A percentile compares a stretch with the other conserved stretches of the same genome.
These are phyloP conservation scores for Podospora didyma DNA, from an alignment of 495 filamentous ascomycete species.

Conservation along the genomic window DNA sequence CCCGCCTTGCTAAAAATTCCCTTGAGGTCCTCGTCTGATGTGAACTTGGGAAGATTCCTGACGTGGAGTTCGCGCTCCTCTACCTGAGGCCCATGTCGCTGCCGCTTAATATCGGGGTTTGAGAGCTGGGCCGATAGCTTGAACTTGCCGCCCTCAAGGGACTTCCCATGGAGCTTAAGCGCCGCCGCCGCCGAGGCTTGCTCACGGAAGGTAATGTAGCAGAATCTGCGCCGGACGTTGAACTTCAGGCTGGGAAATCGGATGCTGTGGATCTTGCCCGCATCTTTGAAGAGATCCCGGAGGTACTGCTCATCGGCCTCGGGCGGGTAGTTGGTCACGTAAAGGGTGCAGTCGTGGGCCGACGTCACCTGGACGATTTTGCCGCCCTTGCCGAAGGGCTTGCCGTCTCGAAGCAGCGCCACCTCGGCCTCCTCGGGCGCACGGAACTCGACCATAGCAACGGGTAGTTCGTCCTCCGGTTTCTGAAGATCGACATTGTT, in stretches of 20 bases:
- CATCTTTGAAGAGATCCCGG: slow-evolving; percentile 67
- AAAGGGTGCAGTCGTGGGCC: slow-evolving; percentile 74
- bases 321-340: slow-evolving; percentile 86
- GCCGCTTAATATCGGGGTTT: slow-evolving; percentile 70
- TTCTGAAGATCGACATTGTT: slow-evolving; percentile 65
- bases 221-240: slow-evolving; percentile 85
- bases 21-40: slow-evolving; percentile 62
- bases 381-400: slow-evolving; percentile 66
- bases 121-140: slow-evolving; percentile 77
- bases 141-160: slow-evolving; percentile 56
- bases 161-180: slow-evolving; percentile 63
- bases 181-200: slow-evolving; percentile 60
- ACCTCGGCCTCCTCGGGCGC: slow-evolving; percentile 71
- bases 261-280: slow-evolving; percentile 77
- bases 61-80: slow-evolving; percentile 89
- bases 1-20: slow-evolving; percentile 73
- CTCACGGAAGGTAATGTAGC: slow-evolving; percentile 82
- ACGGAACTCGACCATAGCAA: slow-evolving; percentile 82
- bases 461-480: slow-evolving; percentile 55
- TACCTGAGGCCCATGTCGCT: slow-evolving; percentile 73
- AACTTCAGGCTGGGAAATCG: slow-evolving; percentile 88
- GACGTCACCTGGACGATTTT: slow-evolving; percentile 66
- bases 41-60: slow-evolving; percentile 63
- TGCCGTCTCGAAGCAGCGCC: slow-evolving; percentile 76
- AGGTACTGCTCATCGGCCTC: slow-evolving; percentile 79